Evolutionary conservation across 2,329 filamentous ascomycete species (phyloP).

Genomic region (Curvularia sp.): DNA sequence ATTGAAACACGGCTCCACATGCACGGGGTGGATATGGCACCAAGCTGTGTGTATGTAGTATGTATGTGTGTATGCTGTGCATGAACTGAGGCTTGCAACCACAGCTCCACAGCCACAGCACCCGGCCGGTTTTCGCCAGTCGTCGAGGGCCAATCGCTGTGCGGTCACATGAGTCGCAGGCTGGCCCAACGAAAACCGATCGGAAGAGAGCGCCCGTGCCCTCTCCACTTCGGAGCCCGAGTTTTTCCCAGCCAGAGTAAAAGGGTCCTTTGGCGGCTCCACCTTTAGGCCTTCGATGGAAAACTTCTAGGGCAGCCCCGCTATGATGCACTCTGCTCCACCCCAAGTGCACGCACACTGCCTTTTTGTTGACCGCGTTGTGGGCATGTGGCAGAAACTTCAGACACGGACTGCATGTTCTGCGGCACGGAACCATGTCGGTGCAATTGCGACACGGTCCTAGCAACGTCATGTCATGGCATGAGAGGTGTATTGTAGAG

Average conservation of each 20-base stretch:
- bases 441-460: neutral
- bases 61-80: neutral
- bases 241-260: constrained; percentile 4
- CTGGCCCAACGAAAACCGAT: constrained; percentile 10
- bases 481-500: neutral
- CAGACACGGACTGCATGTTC: constrained; percentile 1
- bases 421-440: constrained; percentile 8
- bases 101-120: constrained; percentile 21
- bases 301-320: constrained; percentile 12
- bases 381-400: constrained; percentile 15
- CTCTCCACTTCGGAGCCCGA: constrained; percentile 8
- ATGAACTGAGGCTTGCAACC: constrained; percentile 16
- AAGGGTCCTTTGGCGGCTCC: constrained; percentile 4
- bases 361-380: constrained; percentile 1
- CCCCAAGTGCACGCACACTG: constrained; percentile 3
- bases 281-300: constrained; percentile 4
- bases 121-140: constrained; percentile 20
- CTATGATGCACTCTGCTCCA: constrained; percentile 14
- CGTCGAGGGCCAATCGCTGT: neutral
- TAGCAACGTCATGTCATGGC: constrained; percentile 9
- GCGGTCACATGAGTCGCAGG: constrained; percentile 6
- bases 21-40: neutral
- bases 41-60: too few relatives aligned
- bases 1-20: neutral
- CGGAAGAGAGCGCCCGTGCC: constrained; percentile 1